A percentile compares a stretch with the other conserved stretches of the same genome.
Evolutionary conservation across 495 filamentous ascomycete species (phyloP).

Genomic region (Choiromyces venosus): DNA sequence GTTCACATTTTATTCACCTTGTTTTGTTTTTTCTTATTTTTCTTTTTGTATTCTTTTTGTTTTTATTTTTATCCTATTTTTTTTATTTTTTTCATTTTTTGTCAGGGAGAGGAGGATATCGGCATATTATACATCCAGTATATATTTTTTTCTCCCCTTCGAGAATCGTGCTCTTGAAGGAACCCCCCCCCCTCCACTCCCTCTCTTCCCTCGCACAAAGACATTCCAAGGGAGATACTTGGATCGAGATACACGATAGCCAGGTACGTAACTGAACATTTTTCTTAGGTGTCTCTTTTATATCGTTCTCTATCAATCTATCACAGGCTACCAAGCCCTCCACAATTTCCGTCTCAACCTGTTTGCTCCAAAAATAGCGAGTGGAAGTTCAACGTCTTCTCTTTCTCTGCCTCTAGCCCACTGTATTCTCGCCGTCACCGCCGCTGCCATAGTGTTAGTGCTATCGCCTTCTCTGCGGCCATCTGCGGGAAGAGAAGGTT

Average conservation of each 20-base stretch:
- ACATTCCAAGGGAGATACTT: neutral
- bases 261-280: neutral
- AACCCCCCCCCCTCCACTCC: conserved; percentile 2
- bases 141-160: conserved; percentile 6
- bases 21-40: neutral
- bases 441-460: conserved; percentile 10
- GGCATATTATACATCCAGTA: neutral
- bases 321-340: conserved; percentile 24
- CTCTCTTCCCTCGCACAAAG: conserved; percentile 4
- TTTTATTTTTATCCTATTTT: conserved; percentile 22
- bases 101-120: neutral
- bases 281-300: neutral
- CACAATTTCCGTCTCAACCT: conserved; percentile 25
- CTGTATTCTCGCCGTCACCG: conserved; percentile 9
- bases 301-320: conserved; percentile 20
- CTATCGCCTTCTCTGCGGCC: conserved; percentile 21
- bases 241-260: neutral
- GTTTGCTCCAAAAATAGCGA: conserved; percentile 33
- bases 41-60: neutral
- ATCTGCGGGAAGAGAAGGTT: conserved; percentile 17
- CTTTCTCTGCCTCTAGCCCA: neutral
- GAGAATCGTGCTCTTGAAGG: conserved; percentile 14
- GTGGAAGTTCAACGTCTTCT: conserved; percentile 20
- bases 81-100: conserved; percentile 12
- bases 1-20: neutral